Evolutionary conservation across 2,329 filamentous ascomycete genomes (phyloP).

Genomic region (Microsporum audouinii): DNA sequence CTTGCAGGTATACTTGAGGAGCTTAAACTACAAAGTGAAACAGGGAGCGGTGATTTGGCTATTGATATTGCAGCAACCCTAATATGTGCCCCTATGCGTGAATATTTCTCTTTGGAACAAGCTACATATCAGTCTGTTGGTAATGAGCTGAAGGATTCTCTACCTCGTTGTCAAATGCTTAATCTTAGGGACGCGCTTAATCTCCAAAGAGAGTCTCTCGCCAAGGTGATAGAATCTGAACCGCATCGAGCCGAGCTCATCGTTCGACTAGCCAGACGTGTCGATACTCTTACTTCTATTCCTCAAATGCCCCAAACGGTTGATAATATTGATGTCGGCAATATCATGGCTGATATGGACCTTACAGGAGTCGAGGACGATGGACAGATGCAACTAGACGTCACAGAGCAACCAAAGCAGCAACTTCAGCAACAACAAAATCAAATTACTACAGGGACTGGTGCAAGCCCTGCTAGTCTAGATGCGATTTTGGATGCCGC

Average conservation of each 20-base stretch:
- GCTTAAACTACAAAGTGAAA: conserved; percentile 32
- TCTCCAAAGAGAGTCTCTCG: conserved; percentile 29
- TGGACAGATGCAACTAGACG: conserved; percentile 5
- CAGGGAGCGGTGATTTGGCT: conserved; percentile 31
- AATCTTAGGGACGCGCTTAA: conserved; percentile 33
- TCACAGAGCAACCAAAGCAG: conserved; percentile 4
- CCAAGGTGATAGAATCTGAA: conserved; percentile 34
- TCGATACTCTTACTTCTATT: conserved; percentile 30
- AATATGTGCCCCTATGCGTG: conserved; percentile 31
- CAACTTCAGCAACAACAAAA: not conserved
- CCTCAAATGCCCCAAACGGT: conserved; percentile 24
- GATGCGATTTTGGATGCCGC: conserved; percentile 32
- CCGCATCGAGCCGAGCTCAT: conserved; percentile 34
- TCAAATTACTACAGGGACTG: conserved; percentile 5
- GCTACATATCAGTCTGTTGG: conserved; percentile 26
- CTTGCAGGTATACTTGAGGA: conserved; percentile 32
- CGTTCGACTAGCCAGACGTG: conserved; percentile 36
- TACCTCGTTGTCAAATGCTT: conserved; percentile 24
- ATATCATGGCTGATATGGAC: conserved; percentile 35
- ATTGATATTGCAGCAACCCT: conserved; percentile 36
- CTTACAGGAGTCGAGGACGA: conserved; percentile 18
- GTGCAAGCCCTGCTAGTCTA: conserved; percentile 25
- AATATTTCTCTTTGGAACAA: conserved; percentile 31
- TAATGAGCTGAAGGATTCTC: conserved; percentile 22
- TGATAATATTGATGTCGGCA: conserved; percentile 32